These are phyloP conservation scores for Globisporangium canariense DNA, from an alignment of 352 stramenopile genomes.

Conservation along the genomic window DNA sequence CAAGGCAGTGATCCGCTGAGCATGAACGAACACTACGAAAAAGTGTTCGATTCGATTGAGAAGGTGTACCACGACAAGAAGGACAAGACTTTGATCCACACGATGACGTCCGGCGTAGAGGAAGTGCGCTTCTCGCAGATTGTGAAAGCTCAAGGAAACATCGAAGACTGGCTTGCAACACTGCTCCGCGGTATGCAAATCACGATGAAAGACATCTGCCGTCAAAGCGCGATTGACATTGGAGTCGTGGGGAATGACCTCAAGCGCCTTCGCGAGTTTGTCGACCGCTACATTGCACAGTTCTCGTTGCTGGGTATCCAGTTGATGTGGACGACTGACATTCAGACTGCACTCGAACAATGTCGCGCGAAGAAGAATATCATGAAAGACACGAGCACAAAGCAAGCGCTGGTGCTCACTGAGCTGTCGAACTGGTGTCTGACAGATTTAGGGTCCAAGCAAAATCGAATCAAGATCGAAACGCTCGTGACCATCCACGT, in stretches of 20 bases:
- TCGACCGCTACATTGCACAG: slow-evolving; percentile 94
- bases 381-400: slow-evolving; percentile 96
- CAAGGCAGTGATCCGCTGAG: slow-evolving; percentile 96
- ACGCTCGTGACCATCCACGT: slow-evolving; percentile 98
- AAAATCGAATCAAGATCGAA: slow-evolving; percentile 98
- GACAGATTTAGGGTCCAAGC: slow-evolving; percentile 94
- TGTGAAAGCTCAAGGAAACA: slow-evolving; percentile 97
- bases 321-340: slow-evolving; percentile 96
- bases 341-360: slow-evolving; percentile 93
- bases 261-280: slow-evolving; percentile 91
- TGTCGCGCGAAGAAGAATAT: slow-evolving; percentile 96
- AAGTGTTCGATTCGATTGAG: slow-evolving; percentile 98
- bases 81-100: slow-evolving; percentile 95
- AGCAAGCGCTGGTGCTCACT: slow-evolving; percentile 91
- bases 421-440: slow-evolving; percentile 97
- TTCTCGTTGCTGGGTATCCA: slow-evolving; percentile 96
- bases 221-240: slow-evolving; percentile 92
- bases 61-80: slow-evolving; percentile 98
- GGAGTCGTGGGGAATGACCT: slow-evolving; percentile 89
- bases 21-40: slow-evolving; percentile 99
- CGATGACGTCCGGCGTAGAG: slow-evolving; percentile 93
- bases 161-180: slow-evolving; percentile 98
- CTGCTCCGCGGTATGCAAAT: slow-evolving; percentile 93
- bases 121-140: slow-evolving; percentile 93
- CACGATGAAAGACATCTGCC: slow-evolving; percentile 97